Percentiles rank a stretch among this genome's conserved stretches.
Evolutionary conservation across 2,329 filamentous ascomycete species (phyloP).

Genomic region (Colletotrichum magnum): DNA sequence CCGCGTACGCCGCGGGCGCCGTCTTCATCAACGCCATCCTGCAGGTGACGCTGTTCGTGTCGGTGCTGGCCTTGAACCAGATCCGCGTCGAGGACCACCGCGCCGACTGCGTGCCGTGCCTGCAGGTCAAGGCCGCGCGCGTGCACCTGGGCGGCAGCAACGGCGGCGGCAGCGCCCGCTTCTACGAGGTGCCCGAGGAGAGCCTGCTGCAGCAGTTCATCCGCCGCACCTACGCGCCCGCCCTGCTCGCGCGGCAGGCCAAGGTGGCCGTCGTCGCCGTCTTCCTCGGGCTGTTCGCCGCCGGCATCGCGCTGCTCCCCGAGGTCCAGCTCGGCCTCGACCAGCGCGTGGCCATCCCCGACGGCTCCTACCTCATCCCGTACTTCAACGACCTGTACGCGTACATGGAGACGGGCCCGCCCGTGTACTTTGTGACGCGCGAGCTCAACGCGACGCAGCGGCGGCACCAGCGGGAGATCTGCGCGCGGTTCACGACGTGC

Average conservation of each 20-base stretch:
- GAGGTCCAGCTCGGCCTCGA: slow-evolving; percentile 90
- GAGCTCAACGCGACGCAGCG: slow-evolving; percentile 84
- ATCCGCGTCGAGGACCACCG: slow-evolving; percentile 88
- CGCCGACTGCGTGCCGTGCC: slow-evolving; percentile 92
- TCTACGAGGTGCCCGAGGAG: slow-evolving; percentile 86
- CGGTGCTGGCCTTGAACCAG: slow-evolving; percentile 92
- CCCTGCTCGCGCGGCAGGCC: slow-evolving; percentile 82
- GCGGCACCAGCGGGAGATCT: slow-evolving; percentile 85
- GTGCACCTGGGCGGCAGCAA: slow-evolving; percentile 75
- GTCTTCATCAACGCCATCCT: slow-evolving; percentile 98
- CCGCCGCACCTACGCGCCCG: slow-evolving; percentile 88
- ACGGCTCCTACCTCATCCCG: slow-evolving; percentile 92
- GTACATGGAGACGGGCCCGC: slow-evolving; percentile 92
- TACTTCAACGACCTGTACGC: slow-evolving; percentile 97
- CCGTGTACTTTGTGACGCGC: slow-evolving; percentile 94
- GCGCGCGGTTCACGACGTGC: slow-evolving; percentile 92
- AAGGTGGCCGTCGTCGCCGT: slow-evolving; percentile 83
- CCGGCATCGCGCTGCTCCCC: slow-evolving; percentile 86
- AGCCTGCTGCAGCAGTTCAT: slow-evolving; percentile 89
- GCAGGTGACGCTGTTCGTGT: slow-evolving; percentile 97
- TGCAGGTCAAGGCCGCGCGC: slow-evolving; percentile 82
- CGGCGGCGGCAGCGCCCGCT: slow-evolving; percentile 69
- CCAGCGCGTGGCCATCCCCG: slow-evolving; percentile 93
- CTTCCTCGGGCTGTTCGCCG: slow-evolving; percentile 90
- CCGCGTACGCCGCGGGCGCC: slow-evolving; percentile 93